Evolutionary conservation across 1,139 yeast genomes (phyloP), one percentile per base, ranked within the genome.

Genomic region (Kazachstania sp.): DNA sequence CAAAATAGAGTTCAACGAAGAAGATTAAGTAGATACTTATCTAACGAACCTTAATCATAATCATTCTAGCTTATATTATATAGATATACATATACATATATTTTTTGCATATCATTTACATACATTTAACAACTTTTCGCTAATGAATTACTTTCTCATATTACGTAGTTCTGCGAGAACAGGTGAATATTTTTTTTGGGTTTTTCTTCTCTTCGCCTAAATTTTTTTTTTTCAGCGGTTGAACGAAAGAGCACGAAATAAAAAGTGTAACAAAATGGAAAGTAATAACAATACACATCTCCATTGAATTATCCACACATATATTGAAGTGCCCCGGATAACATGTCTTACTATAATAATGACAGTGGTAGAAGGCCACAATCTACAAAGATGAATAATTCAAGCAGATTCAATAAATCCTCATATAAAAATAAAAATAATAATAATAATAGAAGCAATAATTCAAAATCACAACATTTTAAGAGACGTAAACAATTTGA

Each of bases 1-100:
- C 45, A 45, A 18, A 45, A 48, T 23, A 45, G 41, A 35, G 13
- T 29, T 3, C 46, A 48, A 37, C 48, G 41, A 23, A 28, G 48
- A 13, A 39, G 38, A 28, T 35, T 48, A 19, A 43, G 45, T 23
- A 34, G 31, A 34, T 45, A 46, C 34, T 26, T 46, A 3, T 39
- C 45, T 15, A 29, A 39, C 16, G 44, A 46, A 13, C 28, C 16
- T 2, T 23, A 37, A 26, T 3, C 13, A 4, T 4, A 7, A 28
- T 26, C n/a, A 12, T 6, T 26, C 19, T 12, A 28, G 18, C 30
- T 19, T 28, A 15, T n/a, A n/a, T n/a, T n/a, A n/a, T n/a, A n/a
- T n/a, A 38, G n/a, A 38, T 29, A 6, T 18, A 26, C 19, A 32
- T 36, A 16, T 36, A 36, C 8, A 32, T 13, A 32, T 9, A n/a